Conservation (phyloP, 108 stramenopile genomes). For the Nitzschia palea region DNA sequence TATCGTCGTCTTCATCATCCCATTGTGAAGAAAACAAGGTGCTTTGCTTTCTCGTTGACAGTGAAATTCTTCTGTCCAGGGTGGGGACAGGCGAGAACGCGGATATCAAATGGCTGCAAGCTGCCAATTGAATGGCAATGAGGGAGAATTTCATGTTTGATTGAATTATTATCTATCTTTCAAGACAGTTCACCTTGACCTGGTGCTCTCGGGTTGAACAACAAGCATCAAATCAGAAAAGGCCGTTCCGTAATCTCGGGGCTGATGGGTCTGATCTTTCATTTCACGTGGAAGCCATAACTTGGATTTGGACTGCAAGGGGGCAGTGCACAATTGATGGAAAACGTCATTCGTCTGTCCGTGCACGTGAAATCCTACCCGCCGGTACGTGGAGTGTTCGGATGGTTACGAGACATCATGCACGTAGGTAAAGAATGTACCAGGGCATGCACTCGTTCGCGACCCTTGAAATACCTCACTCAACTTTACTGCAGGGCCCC, state of each 20-base stretch:
- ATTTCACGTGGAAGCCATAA: too few species aligned
- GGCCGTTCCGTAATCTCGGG: too few species aligned
- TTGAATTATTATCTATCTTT: not conserved
- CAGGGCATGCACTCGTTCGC: too few species aligned
- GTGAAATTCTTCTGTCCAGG: not conserved
- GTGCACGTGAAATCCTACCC: too few species aligned
- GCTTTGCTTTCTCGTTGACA: not conserved
- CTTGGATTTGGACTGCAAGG: not conserved
- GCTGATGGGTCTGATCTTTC: too few species aligned
- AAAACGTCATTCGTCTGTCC: conserved; percentile 10
- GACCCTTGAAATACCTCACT: too few species aligned
- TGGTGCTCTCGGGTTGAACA: too few species aligned
- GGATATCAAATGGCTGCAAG: not conserved
- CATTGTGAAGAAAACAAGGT: conserved; percentile 29
- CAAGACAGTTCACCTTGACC: not conserved
- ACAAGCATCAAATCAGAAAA: too few species aligned
- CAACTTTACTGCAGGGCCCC: too few species aligned
- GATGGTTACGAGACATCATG: too few species aligned
- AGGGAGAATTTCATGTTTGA: not conserved
- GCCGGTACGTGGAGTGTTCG: too few species aligned
- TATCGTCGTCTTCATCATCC: conserved; percentile 36
- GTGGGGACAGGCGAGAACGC: conserved; percentile 3
- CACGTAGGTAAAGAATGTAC: too few species aligned
- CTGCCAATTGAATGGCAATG: not conserved
- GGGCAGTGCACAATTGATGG: not conserved